Evolutionary conservation across 2,329 filamentous ascomycete genomes (phyloP).

Genomic region (Cadophora sp.): DNA sequence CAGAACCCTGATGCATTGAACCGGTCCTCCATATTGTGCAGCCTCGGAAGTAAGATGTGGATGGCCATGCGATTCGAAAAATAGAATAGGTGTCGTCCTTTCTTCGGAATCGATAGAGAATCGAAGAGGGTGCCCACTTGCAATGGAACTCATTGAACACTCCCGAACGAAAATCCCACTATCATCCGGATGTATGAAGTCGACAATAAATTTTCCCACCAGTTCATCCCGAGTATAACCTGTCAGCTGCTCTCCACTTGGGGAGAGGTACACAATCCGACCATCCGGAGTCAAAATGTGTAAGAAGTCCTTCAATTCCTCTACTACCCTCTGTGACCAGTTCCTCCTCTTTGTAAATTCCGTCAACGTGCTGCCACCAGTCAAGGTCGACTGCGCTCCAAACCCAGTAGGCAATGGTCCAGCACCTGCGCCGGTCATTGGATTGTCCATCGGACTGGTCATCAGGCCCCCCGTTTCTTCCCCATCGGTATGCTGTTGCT

Average conservation of each 20-base stretch:
- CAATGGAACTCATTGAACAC: conserved; percentile 88
- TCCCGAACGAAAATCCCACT: conserved; percentile 82
- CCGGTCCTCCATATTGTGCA: conserved; percentile 62
- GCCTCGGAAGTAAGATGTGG: conserved; percentile 81
- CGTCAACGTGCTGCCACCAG: conserved; percentile 60
- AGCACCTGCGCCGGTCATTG: conserved; percentile 40
- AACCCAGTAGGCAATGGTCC: conserved; percentile 43
- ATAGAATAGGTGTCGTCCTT: conserved; percentile 77
- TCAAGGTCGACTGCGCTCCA: conserved; percentile 36
- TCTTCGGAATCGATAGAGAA: conserved; percentile 87
- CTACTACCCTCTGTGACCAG: conserved; percentile 88
- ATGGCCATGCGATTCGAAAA: conserved; percentile 91
- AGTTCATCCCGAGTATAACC: conserved; percentile 77
- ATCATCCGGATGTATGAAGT: conserved; percentile 88
- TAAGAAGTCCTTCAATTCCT: conserved; percentile 87
- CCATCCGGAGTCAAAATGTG: conserved; percentile 88
- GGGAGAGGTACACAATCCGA: conserved; percentile 84
- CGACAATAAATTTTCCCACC: conserved; percentile 76
- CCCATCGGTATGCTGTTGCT: conserved; percentile 28
- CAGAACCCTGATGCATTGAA: conserved; percentile 75
- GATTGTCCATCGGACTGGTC: conserved; percentile 30
- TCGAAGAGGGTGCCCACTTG: conserved; percentile 77
- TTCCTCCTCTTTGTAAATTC: conserved; percentile 72
- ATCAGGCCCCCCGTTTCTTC: conserved; percentile 26
- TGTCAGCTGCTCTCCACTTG: conserved; percentile 75